Percentiles rank a stretch among this genome's conserved stretches.
Evolutionary conservation across 805 yeast species (phyloP).

Genomic region (Lipomyces sp.): DNA sequence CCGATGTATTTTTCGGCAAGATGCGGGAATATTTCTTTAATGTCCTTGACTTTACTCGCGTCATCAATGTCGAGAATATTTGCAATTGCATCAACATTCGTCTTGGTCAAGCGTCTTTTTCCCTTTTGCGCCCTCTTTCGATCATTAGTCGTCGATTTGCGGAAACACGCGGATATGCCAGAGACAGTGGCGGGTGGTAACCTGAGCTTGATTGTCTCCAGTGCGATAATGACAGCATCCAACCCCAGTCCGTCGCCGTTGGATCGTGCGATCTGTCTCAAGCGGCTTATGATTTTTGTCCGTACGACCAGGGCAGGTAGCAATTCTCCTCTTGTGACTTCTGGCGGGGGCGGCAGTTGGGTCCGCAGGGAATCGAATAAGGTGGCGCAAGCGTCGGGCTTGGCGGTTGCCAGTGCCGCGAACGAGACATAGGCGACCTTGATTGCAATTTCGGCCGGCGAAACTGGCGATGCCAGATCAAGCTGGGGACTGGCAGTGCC

Average conservation of each 20-base stretch:
- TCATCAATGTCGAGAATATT: constrained; percentile 11
- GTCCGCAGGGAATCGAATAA: constrained; percentile 10
- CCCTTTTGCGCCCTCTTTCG: background rate
- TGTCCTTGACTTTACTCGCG: constrained; percentile 18
- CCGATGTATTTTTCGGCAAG: constrained; percentile 15
- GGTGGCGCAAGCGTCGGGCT: constrained; percentile 9
- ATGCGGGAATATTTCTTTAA: constrained; percentile 20
- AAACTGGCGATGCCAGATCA: background rate
- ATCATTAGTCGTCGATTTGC: background rate
- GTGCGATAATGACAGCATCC: constrained; percentile 21
- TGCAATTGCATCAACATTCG: background rate
- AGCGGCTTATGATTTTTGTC: constrained; percentile 15
- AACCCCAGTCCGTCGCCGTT: background rate
- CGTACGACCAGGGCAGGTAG: constrained; percentile 29
- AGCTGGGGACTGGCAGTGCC: background rate
- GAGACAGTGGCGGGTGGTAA: constrained; percentile 6
- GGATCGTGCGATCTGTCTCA: background rate
- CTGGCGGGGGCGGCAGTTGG: constrained; percentile 27
- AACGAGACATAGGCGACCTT: constrained; percentile 29
- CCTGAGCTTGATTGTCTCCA: constrained; percentile 21
- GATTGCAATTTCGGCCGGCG: constrained; percentile 28
- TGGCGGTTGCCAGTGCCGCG: constrained; percentile 10
- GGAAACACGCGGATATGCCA: constrained; percentile 8
- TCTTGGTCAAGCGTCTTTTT: background rate
- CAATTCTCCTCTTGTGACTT: constrained; percentile 20